Percentiles rank a stretch among this genome's conserved stretches.
These are phyloP conservation scores for Sporothrix dimorphospora DNA, from an alignment of 2,329 filamentous ascomycete genomes.

Conservation along the genomic window DNA sequence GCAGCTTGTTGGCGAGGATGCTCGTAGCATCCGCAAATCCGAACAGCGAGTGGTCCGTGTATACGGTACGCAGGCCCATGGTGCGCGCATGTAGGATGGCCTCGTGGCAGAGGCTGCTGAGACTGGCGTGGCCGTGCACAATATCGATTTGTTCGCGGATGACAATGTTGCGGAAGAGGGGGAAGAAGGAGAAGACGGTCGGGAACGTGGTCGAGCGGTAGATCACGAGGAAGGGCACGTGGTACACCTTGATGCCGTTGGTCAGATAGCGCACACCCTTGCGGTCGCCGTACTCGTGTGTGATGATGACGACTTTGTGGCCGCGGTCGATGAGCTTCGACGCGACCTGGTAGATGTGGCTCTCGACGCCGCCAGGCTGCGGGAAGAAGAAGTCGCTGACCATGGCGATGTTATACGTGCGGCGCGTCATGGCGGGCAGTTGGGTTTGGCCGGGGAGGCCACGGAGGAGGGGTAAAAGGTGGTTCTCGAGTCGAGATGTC, in stretches of 20 bases:
- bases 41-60: constrained; percentile 96
- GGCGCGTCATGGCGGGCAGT: constrained; percentile 52
- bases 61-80: constrained; percentile 94
- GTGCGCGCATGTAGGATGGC: constrained; percentile 92
- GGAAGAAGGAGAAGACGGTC: constrained; percentile 98
- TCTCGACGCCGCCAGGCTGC: constrained; percentile 93
- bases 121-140: constrained; percentile 93
- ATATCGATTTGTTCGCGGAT: constrained; percentile 95
- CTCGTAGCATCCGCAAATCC: constrained; percentile 96
- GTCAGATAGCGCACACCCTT: constrained; percentile 94
- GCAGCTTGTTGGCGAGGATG: constrained; percentile 93
- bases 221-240: constrained; percentile 93
- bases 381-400: constrained; percentile 99
- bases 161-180: constrained; percentile 94
- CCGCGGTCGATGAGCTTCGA: constrained; percentile 96
- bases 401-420: constrained; percentile 77
- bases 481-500: background rate
- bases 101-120: constrained; percentile 92
- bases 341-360: constrained; percentile 96
- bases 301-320: constrained; percentile 97
- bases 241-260: constrained; percentile 97
- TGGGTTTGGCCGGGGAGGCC: background rate
- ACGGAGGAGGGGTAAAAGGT: background rate
- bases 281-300: constrained; percentile 88
- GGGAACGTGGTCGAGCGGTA: constrained; percentile 93